Base-by-base conservation (phyloP, 2,329 filamentous ascomycete species). In the Pyrenophora seminiperda region DNA sequence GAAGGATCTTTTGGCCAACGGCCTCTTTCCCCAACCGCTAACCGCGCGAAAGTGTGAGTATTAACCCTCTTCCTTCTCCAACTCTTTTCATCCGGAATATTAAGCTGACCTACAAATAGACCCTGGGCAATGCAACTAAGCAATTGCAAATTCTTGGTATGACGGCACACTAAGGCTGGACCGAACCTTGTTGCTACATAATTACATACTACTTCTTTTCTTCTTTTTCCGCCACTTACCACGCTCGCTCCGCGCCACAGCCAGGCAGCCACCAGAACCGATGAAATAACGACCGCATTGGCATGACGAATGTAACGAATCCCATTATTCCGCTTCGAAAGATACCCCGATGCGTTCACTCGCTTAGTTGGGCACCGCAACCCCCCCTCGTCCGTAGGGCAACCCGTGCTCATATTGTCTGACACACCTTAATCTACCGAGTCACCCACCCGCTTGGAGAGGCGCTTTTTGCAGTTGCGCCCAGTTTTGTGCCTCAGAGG, bases 1-100 rank as follows among this genome's bases (percentile, higher is more conserved):
- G 75, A 58, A 77, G 61, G 70, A 73, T 17, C 59, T 79, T 49
- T 57, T 75, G 11, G 65, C 63, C 19, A 73, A 71, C 24, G 76
- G 76, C 5, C 58, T 83, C 37, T 83, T 82, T 66, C 79, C 79
- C 14, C 73, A 77, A 54, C 74, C 74, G 11, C 58, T 76, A 51
- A 70, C 64, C 3, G 54, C 64, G 38, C 62, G 74, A 42, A 67
- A 74, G 41, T 72, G 72, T 74, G 66, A 71, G 71, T 66, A 20
- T 17, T 19, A n/a, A n/a, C 34, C 14, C 29, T 24, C 29, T 19
- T 45, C 29, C 20, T 24, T 19, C 43, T 46, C 17, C 20, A 15
- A 30, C 17, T 33, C 29, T 32, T 32, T 13, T 44, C 17, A 33
- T 22, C 24, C 44, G 14, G 24, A 18, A 44, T 22, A 30, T 50